Evolutionary conservation across 1,139 yeast genomes (phyloP).

Genomic region (Pneumocystis murina): DNA sequence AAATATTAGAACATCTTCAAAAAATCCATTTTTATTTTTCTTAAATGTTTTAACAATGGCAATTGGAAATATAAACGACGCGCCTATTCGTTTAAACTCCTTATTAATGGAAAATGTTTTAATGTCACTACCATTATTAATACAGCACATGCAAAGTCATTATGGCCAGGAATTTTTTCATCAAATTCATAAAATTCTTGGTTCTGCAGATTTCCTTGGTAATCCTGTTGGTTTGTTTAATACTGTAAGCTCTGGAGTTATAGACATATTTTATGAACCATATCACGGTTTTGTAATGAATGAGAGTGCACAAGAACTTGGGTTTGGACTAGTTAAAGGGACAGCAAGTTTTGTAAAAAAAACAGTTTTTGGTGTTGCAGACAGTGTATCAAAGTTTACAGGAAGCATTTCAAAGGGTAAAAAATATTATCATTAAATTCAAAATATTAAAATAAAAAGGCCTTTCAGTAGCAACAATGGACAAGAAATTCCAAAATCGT

Average conservation of each 20-base stretch:
- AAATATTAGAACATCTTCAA: constrained; percentile 30
- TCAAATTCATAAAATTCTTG: constrained; percentile 82
- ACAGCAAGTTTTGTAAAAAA: constrained; percentile 87
- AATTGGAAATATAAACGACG: constrained; percentile 90
- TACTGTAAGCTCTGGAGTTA: constrained; percentile 81
- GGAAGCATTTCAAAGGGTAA: constrained; percentile 69
- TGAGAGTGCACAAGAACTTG: constrained; percentile 90
- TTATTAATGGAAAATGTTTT: constrained; percentile 76
- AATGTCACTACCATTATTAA: constrained; percentile 62
- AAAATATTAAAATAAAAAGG: constrained; percentile 29
- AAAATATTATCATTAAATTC: background rate
- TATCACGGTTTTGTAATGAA: constrained; percentile 88
- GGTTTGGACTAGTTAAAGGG: constrained; percentile 91
- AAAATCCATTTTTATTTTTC: constrained; percentile 51
- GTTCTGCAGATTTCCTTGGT: constrained; percentile 92
- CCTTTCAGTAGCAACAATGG: constrained; percentile 78
- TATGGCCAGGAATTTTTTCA: constrained; percentile 86
- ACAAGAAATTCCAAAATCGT: constrained; percentile 66
- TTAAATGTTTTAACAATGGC: constrained; percentile 91
- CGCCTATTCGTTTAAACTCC: constrained; percentile 83
- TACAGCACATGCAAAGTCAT: constrained; percentile 64
- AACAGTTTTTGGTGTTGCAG: constrained; percentile 87
- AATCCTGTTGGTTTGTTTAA: constrained; percentile 95
- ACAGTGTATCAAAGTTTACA: constrained; percentile 80
- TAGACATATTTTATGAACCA: constrained; percentile 94